Base-by-base conservation (phyloP, 2,329 filamentous ascomycete genomes). In the Ophiostoma tasmaniense region DNA sequence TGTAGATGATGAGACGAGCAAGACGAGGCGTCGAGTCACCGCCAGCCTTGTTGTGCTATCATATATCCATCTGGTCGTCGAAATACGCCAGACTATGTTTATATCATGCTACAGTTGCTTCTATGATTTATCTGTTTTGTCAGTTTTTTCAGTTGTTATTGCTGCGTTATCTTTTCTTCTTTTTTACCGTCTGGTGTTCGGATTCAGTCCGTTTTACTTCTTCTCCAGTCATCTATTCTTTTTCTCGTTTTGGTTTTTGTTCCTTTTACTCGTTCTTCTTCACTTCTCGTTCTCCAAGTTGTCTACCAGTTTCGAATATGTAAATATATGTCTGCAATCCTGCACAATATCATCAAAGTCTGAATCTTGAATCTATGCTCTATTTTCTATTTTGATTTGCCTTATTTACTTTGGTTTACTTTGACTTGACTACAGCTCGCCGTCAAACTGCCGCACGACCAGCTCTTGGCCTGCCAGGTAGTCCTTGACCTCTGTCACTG, bases 401-500 rank as follows among this genome's bases (percentile, higher is more conserved):
- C 37, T 68, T 1, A 50, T 25, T 25, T 35, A 22, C n/a, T 37
- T 25, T n/a, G n/a, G n/a, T n/a, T n/a, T n/a, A n/a, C n/a, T n/a
- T n/a, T n/a, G n/a, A 8, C 33, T 6, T n/a, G 20, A 17, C 71
- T 68, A 78, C 14, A 83, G 71, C 8, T 81, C 81, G 1, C 83
- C 83, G 74, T 97, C 94, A 75, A 90, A 92, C 70, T 88, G 86
- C 72, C 95, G 85, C n/a, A 97, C 90, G 69, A 92, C 78, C 70
- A 97, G 82, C 0, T 91, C 91, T 75, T 88, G 86, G 45, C 84
- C 82, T 30, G 83, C 82, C 70, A 99, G 79, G 75, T 91, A 86
- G 70, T 96, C 90, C 80, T 99, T 99, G 65, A 99, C 95, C 76
- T 98, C 89, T 78, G 88, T 89, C 20, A 99, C 94, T 0, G 93